Conservation (phyloP, 176 grass and related monocot species). For the Ananas comosus region DNA sequence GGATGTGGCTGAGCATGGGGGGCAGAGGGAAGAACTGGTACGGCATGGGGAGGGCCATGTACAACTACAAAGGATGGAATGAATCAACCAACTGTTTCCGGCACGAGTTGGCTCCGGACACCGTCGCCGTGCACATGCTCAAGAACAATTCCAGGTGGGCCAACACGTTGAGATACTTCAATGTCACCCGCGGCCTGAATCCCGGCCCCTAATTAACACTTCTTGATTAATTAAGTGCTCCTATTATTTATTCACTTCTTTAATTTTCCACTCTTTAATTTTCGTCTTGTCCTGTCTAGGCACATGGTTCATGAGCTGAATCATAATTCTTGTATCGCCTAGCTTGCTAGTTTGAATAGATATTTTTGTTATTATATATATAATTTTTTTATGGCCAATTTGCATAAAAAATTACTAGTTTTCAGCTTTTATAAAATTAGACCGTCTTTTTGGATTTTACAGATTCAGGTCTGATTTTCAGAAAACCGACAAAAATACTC, state of each 20-base stretch:
- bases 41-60: not conserved
- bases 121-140: constrained; percentile 12
- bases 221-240: not conserved
- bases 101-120: constrained; percentile 7
- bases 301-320: no score
- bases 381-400: no score
- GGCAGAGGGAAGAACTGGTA: not conserved
- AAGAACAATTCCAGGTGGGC: constrained; percentile 12
- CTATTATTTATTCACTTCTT: not conserved
- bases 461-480: no score
- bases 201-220: not conserved
- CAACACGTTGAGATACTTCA: constrained; percentile 3
- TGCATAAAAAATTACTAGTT: no score
- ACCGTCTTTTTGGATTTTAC: no score
- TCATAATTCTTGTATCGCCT: no score
- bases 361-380: no score
- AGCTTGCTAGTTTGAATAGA: no score
- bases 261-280: not conserved
- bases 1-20: constrained; percentile 6
- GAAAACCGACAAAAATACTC: no score
- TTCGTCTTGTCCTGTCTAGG: not conserved
- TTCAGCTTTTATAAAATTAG: no score
- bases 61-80: not conserved
- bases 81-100: not conserved
- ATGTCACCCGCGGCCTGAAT: not conserved